A percentile compares a stretch with the other conserved stretches of the same genome.
Conservation (phyloP, 2,329 filamentous ascomycete species). For the Fusarium palustre region DNA sequence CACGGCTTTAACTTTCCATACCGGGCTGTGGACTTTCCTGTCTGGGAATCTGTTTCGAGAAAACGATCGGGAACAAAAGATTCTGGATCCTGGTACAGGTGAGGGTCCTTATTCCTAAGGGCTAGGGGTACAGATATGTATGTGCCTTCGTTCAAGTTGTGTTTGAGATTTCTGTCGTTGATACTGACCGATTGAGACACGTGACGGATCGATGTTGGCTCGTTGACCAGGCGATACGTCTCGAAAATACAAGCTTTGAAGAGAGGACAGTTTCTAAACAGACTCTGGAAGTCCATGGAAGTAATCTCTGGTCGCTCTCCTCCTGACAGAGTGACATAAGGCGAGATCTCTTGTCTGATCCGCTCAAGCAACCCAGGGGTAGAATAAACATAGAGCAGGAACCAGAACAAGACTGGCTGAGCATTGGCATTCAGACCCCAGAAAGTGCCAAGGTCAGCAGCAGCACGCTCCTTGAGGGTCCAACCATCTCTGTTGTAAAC, state of each 20-base stretch:
- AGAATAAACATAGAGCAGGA: conserved; percentile 34
- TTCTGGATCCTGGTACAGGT: conserved; percentile 32
- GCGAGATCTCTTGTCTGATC: conserved; percentile 30
- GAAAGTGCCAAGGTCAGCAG: conserved; percentile 22
- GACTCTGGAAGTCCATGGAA: conserved; percentile 19
- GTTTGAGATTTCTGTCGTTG: conserved; percentile 16
- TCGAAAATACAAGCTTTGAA: conserved; percentile 43
- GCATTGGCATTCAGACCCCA: conserved; percentile 43
- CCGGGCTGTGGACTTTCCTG: conserved; percentile 20
- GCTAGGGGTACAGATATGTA: conserved; percentile 37
- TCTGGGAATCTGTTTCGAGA: conserved; percentile 19
- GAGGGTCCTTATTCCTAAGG: conserved; percentile 27
- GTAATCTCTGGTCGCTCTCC: conserved; percentile 9
- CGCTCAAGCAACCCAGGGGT: conserved; percentile 21
- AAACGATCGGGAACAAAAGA: conserved; percentile 42
- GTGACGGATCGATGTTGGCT: conserved; percentile 36
- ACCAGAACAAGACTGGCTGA: conserved; percentile 41
- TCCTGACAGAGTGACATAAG: conserved; percentile 12
- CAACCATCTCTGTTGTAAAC: conserved; percentile 26
- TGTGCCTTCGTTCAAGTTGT: conserved; percentile 35
- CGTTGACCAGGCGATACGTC: conserved; percentile 37
- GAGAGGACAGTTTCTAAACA: conserved; percentile 34
- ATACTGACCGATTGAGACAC: conserved; percentile 29
- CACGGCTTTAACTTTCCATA: conserved; percentile 43
- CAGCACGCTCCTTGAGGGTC: conserved; percentile 21